These are phyloP conservation scores for Endoconidiophora polonica DNA, from an alignment of 2,329 filamentous ascomycete species.

Conservation along the genomic window DNA sequence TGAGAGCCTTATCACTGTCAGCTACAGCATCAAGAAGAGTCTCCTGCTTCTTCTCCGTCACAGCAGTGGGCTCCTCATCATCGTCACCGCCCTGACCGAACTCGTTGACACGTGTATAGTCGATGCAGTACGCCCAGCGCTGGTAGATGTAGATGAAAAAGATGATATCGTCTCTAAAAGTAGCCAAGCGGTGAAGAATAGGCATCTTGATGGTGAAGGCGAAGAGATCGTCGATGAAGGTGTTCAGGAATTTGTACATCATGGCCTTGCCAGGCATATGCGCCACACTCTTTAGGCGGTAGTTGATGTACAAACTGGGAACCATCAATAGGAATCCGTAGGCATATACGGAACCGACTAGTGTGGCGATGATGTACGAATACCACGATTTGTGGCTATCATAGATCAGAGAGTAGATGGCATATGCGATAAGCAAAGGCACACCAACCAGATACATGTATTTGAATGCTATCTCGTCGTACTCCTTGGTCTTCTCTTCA, in stretches of 20 bases:
- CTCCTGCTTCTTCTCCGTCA: constrained; percentile 23
- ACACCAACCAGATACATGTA: constrained; percentile 91
- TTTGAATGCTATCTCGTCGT: constrained; percentile 92
- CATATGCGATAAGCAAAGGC: constrained; percentile 76
- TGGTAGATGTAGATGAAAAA: constrained; percentile 98
- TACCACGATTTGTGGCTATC: constrained; percentile 97
- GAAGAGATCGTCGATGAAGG: constrained; percentile 96
- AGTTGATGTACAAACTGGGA: constrained; percentile 95
- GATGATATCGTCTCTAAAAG: constrained; percentile 86
- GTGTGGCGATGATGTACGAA: constrained; percentile 82
- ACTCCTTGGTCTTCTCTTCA: constrained; percentile 95
- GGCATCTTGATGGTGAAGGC: constrained; percentile 99
- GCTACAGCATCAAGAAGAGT: constrained; percentile 22
- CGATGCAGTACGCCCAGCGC: constrained; percentile 77
- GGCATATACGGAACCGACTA: constrained; percentile 90
- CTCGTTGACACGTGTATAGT: constrained; percentile 87
- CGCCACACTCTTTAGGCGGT: constrained; percentile 83
- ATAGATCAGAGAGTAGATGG: constrained; percentile 78
- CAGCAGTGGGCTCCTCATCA: constrained; percentile 27
- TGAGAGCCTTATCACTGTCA: constrained; percentile 22
- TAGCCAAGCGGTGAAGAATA: constrained; percentile 76
- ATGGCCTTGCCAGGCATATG: constrained; percentile 95
- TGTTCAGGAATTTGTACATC: constrained; percentile 97
- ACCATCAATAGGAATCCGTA: constrained; percentile 99
- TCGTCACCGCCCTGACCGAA: constrained; percentile 96